A percentile compares a stretch with the other conserved stretches of the same genome.
These are phyloP conservation scores for Daldinia bambusicola DNA, from an alignment of 495 filamentous ascomycete genomes.

Conservation along the genomic window DNA sequence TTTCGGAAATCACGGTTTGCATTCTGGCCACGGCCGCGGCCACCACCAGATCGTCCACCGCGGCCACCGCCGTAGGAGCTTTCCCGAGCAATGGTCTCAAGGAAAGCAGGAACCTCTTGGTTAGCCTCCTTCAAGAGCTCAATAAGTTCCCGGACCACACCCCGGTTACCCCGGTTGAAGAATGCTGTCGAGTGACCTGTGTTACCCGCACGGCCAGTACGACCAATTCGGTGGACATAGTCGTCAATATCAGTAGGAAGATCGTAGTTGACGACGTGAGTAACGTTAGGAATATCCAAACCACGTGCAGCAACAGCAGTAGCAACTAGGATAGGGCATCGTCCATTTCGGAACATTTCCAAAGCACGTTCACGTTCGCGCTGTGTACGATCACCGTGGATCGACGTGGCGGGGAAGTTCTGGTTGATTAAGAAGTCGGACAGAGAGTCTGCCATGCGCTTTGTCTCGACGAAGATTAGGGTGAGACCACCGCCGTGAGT, in stretches of 20 bases:
- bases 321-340: slow-evolving; percentile 94
- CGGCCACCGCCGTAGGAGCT: slow-evolving; percentile 79
- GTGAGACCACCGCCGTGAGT: slow-evolving; percentile 92
- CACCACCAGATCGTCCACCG: slow-evolving; percentile 76
- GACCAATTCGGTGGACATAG: slow-evolving; percentile 99
- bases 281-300: slow-evolving; percentile 98
- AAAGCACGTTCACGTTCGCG: slow-evolving; percentile 98
- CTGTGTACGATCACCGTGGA: slow-evolving; percentile 98
- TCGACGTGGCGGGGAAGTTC: slow-evolving; percentile 97
- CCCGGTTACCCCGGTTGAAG: slow-evolving; percentile 99
- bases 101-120: slow-evolving; percentile 92
- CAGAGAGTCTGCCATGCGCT: slow-evolving; percentile 98
- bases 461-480: slow-evolving; percentile 98
- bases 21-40: slow-evolving; percentile 70
- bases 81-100: slow-evolving; percentile 96
- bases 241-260: slow-evolving; percentile 98
- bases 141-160: slow-evolving; percentile 92
- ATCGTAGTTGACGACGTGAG: slow-evolving; percentile 99
- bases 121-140: slow-evolving; percentile 98
- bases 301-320: slow-evolving; percentile 96
- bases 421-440: slow-evolving; percentile 99
- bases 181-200: slow-evolving; percentile 98
- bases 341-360: slow-evolving; percentile 94
- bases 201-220: slow-evolving; percentile 99
- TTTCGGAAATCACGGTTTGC: slow-evolving; percentile 92